A percentile compares a stretch with the other conserved stretches of the same genome.
Conservation (phyloP, 768 basidiomycete species). For the Leccinum aurantiacum region DNA sequence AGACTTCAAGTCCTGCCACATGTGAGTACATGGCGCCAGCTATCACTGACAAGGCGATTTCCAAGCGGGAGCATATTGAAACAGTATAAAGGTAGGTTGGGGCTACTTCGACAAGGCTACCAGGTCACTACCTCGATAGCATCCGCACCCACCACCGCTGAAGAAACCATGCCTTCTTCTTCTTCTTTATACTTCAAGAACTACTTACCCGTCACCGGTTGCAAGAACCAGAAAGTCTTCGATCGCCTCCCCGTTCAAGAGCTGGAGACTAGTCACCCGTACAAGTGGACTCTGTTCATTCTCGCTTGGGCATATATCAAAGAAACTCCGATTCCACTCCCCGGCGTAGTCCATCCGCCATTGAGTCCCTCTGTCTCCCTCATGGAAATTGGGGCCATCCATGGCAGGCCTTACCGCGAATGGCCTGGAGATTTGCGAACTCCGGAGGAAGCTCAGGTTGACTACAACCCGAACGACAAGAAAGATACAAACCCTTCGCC, state of each 20-base stretch:
- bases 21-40: background rate
- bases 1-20: background rate
- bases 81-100: slow-evolving; percentile 8
- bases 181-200: background rate
- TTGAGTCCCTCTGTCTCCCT: slow-evolving; percentile 4
- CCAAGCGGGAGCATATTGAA: background rate
- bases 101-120: background rate
- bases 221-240: slow-evolving; percentile 12
- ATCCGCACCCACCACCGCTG: background rate
- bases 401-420: slow-evolving; percentile 27
- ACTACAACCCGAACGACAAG: slow-evolving; percentile 20
- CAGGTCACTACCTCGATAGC: slow-evolving; percentile 9
- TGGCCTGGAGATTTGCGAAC: slow-evolving; percentile 25
- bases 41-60: background rate
- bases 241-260: slow-evolving; percentile 26
- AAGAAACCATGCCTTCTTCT: background rate
- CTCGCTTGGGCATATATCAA: slow-evolving; percentile 21
- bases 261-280: slow-evolving; percentile 15
- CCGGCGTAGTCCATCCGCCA: slow-evolving; percentile 15
- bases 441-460: slow-evolving; percentile 11
- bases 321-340: slow-evolving; percentile 11
- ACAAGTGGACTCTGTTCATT: slow-evolving; percentile 31
- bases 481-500: slow-evolving; percentile 30
- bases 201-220: slow-evolving; percentile 24
- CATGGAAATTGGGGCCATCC: slow-evolving; percentile 27